Conservation (phyloP, 139 green algal genomes). For the Eudorina sp. region DNA sequence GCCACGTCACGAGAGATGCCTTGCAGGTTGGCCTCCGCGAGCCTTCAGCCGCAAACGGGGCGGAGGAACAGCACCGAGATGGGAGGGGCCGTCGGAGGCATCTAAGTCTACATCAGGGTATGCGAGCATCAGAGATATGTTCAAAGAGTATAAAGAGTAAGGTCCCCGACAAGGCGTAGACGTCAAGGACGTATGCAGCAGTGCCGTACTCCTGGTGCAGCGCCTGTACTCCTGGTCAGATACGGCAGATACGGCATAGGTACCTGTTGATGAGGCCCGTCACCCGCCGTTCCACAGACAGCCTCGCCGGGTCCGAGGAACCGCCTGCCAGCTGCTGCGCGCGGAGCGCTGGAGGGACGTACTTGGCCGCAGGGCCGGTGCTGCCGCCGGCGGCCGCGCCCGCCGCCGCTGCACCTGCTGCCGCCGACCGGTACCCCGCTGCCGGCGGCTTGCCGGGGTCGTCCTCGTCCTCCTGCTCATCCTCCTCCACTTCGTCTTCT, state of each 20-base stretch:
- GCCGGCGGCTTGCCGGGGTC: neutral
- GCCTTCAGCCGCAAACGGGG: no score
- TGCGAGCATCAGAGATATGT: no score
- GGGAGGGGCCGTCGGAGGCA: no score
- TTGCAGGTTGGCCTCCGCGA: constrained; percentile 82
- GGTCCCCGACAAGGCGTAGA: no score
- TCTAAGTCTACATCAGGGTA: no score
- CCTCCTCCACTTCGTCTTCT: neutral
- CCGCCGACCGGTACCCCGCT: neutral
- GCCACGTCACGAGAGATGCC: constrained; percentile 71
- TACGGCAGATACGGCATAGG: no score
- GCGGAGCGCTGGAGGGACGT: constrained; percentile 76
- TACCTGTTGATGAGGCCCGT: constrained; percentile 86
- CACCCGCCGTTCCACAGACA: constrained; percentile 65
- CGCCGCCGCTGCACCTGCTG: neutral
- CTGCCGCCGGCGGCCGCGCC: neutral
- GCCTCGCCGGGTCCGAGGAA: neutral
- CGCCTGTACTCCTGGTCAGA: no score
- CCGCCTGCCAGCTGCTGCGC: constrained; percentile 33
- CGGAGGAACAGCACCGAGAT: no score
- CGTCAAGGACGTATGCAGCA: no score
- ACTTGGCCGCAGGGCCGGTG: constrained; percentile 38
- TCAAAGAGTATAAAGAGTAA: no score
- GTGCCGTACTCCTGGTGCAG: no score
- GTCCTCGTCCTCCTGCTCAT: neutral